Conservation (phyloP, 768 basidiomycete species). For the Megacollybia marginata region DNA sequence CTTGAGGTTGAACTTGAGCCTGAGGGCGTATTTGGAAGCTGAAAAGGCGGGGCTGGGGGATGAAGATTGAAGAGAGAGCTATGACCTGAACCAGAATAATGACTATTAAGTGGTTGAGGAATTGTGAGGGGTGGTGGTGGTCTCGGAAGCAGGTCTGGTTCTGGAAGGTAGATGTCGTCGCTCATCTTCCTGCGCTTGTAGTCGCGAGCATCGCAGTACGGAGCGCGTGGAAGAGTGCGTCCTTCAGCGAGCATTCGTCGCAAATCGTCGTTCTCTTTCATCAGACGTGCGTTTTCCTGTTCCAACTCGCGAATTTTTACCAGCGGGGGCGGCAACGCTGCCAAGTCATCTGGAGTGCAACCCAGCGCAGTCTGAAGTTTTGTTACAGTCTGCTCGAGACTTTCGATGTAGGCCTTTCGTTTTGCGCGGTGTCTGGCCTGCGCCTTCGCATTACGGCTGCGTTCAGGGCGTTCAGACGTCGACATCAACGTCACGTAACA, state of each 20-base stretch:
- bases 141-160: constrained; percentile 25
- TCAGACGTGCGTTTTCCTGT: constrained; percentile 66
- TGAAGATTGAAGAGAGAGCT: constrained; percentile 43
- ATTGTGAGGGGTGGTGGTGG: constrained; percentile 62
- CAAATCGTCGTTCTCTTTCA: constrained; percentile 68
- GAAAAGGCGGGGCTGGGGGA: constrained; percentile 45
- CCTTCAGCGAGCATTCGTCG: constrained; percentile 53
- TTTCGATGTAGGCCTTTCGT: constrained; percentile 86
- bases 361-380: constrained; percentile 74
- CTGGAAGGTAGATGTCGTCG: constrained; percentile 49
- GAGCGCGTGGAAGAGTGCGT: constrained; percentile 36
- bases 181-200: constrained; percentile 56
- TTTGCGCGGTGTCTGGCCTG: constrained; percentile 89
- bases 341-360: constrained; percentile 68
- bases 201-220: constrained; percentile 17
- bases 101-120: constrained; percentile 43
- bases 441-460: constrained; percentile 81
- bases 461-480: constrained; percentile 61
- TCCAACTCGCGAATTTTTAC: constrained; percentile 77
- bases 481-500: not conserved
- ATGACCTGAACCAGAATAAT: constrained; percentile 24
- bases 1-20: constrained; percentile 69
- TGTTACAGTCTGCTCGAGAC: constrained; percentile 84
- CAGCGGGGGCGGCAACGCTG: constrained; percentile 63
- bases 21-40: constrained; percentile 64